Conservation (phyloP, 441 rosid genomes). For the Erodium moschatum region DNA sequence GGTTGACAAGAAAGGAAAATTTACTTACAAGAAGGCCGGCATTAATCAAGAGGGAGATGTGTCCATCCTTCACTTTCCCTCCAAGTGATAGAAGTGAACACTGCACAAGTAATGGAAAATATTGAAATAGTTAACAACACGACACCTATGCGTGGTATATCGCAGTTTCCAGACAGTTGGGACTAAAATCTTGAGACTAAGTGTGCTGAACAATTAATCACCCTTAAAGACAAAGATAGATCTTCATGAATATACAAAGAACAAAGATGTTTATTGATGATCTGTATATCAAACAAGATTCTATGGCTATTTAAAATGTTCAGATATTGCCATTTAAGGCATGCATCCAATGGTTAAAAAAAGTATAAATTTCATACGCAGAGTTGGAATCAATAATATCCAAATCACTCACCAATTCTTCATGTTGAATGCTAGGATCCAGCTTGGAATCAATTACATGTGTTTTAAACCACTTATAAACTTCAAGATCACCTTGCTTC, state of each 20-base stretch:
- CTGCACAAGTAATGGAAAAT: constrained; percentile 30
- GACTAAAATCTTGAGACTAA: background rate
- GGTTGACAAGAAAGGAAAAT: constrained; percentile 1
- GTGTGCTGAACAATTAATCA: background rate
- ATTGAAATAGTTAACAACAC: background rate
- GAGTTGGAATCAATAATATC: constrained; percentile 6
- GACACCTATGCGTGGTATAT: too few relatives aligned
- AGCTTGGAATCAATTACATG: constrained; percentile 66
- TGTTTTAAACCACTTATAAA: constrained; percentile 66
- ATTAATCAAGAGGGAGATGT: constrained; percentile 62
- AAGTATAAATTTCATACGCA: background rate
- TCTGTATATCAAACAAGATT: background rate
- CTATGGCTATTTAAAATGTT: background rate
- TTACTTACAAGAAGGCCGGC: constrained; percentile 81
- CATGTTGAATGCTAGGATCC: constrained; percentile 65
- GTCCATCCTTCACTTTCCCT: constrained; percentile 67
- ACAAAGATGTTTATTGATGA: background rate
- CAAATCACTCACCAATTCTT: constrained; percentile 62
- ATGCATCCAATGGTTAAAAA: background rate
- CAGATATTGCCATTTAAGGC: constrained; percentile 2
- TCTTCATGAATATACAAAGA: background rate
- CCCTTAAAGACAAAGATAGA: background rate
- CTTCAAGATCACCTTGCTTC: constrained; percentile 41
- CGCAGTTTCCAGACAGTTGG: background rate
- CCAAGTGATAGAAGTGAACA: constrained; percentile 60